Evolutionary conservation across 768 basidiomycete species (phyloP).

Genomic region (Saitozyma podzolica): DNA sequence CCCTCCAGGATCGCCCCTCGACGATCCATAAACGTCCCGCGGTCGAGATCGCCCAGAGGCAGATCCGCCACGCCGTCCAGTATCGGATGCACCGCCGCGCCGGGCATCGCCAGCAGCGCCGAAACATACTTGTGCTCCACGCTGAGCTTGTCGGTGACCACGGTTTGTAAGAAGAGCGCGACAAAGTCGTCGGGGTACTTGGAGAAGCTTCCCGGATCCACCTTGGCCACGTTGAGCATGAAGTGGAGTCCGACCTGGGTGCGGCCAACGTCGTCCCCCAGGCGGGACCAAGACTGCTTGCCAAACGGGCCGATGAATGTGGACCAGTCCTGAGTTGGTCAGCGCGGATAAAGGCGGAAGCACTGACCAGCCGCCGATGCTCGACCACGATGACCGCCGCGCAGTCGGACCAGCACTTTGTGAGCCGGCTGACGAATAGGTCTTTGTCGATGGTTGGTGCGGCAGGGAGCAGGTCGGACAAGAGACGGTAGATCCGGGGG

Average conservation of each 20-base stretch:
- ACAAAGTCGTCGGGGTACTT: slow-evolving; percentile 59
- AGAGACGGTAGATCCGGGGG: slow-evolving; percentile 61
- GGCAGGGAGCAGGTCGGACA: slow-evolving; percentile 58
- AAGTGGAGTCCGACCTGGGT: slow-evolving; percentile 67
- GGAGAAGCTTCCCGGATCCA: slow-evolving; percentile 64
- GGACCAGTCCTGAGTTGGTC: slow-evolving; percentile 63
- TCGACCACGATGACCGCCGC: slow-evolving; percentile 63
- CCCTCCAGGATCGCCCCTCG: slow-evolving; percentile 3
- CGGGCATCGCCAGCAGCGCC: slow-evolving; percentile 61
- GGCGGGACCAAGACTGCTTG: slow-evolving; percentile 61
- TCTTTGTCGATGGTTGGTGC: slow-evolving; percentile 30
- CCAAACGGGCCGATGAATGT: slow-evolving; percentile 60
- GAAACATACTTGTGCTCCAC: slow-evolving; percentile 65
- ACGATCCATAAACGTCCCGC: slow-evolving; percentile 1
- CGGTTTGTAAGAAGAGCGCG: slow-evolving; percentile 59
- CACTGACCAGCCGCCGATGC: slow-evolving; percentile 36
- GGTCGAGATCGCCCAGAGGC: slow-evolving; percentile 16
- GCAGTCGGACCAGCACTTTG: slow-evolving; percentile 74
- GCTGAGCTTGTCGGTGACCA: slow-evolving; percentile 57
- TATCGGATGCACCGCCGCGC: slow-evolving; percentile 58
- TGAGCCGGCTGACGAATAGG: slow-evolving; percentile 60
- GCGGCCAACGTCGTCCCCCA: slow-evolving; percentile 59
- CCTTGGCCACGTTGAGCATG: slow-evolving; percentile 55
- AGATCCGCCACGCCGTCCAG: slow-evolving; percentile 18
- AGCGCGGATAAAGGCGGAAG: background rate